These are phyloP conservation scores for Debaryomyces fabryi DNA, from an alignment of 1,139 yeast species.

Conservation along the genomic window DNA sequence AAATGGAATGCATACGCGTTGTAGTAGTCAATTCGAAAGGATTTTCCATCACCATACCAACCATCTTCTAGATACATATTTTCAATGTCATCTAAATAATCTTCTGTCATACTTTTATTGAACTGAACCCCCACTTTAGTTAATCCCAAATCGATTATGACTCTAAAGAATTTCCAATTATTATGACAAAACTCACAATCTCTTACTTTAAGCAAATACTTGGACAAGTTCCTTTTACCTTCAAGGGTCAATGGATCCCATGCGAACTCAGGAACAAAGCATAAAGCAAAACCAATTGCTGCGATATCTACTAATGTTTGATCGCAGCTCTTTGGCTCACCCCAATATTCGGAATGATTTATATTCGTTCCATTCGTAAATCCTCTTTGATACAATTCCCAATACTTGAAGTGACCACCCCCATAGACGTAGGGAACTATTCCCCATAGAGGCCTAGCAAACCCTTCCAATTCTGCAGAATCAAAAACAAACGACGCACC, in stretches of 20 bases:
- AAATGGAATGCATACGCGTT: constrained; percentile 31
- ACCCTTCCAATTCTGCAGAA: constrained; percentile 28
- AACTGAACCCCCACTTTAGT: constrained; percentile 19
- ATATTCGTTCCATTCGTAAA: constrained; percentile 29
- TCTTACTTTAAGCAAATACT: constrained; percentile 20
- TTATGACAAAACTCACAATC: constrained; percentile 17
- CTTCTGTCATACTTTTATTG: constrained; percentile 15
- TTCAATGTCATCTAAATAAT: constrained; percentile 24
- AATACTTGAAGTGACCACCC: constrained; percentile 22
- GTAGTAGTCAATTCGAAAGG: constrained; percentile 26
- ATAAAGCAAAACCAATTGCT: constrained; percentile 27
- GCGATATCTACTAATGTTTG: constrained; percentile 32
- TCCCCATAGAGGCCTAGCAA: constrained; percentile 30
- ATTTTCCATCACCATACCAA: constrained; percentile 32
- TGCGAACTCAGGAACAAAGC: constrained; percentile 21
- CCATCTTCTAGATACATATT: constrained; percentile 26
- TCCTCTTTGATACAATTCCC: constrained; percentile 18
- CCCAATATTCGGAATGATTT: constrained; percentile 29
- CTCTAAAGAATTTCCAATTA: constrained; percentile 32
- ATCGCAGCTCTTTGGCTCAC: constrained; percentile 16
- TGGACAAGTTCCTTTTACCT: constrained; percentile 19
- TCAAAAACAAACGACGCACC: constrained; percentile 21
- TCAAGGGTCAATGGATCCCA: constrained; percentile 26
- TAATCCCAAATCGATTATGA: constrained; percentile 27
- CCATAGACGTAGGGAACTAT: constrained; percentile 26